Evolutionary conservation across 345 rosid species (phyloP), one percentile per base, ranked within the genome.

Genomic region (Gossypium bickii): DNA sequence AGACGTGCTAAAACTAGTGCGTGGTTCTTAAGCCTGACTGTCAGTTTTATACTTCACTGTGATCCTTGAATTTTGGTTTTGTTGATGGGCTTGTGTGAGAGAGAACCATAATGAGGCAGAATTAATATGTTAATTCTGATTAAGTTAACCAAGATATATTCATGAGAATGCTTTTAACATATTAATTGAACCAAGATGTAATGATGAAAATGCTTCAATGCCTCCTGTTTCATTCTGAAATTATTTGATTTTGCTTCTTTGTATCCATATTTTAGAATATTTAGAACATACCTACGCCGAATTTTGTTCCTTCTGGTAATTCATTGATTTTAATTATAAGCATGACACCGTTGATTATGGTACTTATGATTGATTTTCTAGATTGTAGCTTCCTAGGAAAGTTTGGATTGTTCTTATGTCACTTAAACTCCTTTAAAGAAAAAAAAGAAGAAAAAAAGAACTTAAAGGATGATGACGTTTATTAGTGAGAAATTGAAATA

Each of bases 1-100:
- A 64, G 98, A 94, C 66, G 97, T 92, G 81, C 77, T 94, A 76
- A 90, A 89, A 85, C 93, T 92, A 57, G 98, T 92, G 74, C 3
- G 87, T 76, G 68, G 51, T n/a, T 72, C 56, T 69, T 75, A 24
- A 34, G 49, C 63, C 64, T 16, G 16, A 22, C 22, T 63, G 3
- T 57, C 48, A 15, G 44, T 72, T 43, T 78, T 62, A 47, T 67
- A 62, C 70, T 25, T 75, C 24, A 29, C 9, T 60, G 25, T 71
- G 29, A 73, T 55, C 11, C 58, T 22, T 43, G 2, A 41, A 55
- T 58, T 18, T 18, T 67, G 74, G 38, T 64, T 34, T 70, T 49
- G 72, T 25, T 49, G 71, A 67, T 12, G 0, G 18, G 24, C 60
- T 51, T 5, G 20, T 4, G 7, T 27, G 47, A 41, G 25, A 56